Evolutionary conservation across 805 yeast species (phyloP), one percentile per base, ranked within the genome.

Genomic region (Hemisphaericaspora nanyangensis): DNA sequence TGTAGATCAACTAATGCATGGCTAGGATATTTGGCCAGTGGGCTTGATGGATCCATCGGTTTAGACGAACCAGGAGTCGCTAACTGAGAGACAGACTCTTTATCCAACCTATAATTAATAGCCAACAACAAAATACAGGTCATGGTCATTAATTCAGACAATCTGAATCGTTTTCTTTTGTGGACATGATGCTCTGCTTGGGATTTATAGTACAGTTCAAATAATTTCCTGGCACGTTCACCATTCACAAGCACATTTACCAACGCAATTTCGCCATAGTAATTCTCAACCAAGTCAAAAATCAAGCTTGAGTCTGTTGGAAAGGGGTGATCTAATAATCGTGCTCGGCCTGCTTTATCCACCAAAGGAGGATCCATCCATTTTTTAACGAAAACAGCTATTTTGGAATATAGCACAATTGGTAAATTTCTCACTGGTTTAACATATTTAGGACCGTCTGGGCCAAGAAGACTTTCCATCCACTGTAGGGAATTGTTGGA

Each of bases 131-230:
- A 35, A 0, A 55, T 52, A 19, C 59, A 34, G 16, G 58, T 55
- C 69, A 67, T 65, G 7, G 58, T 47, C 42, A 67, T 48, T 25
- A 60, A 48, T 36, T 67, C 70, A 7, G 68, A 57, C 16, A 45
- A 48, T 37, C 52, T 54, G 37, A 63, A 55, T 16, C 31, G 39
- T 30, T 47, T 47, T 17, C 45, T 37, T 31, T 39, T 42, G 4
- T 29, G 11, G 10, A 25, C 19, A 29, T 40, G 33, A 7, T 40
- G 29, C 25, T 37, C 39, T 11, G 34, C 19, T 13, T 34, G 27
- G 19, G 47, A 49, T 5, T 45, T 29, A 40, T 54, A 65, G 46
- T 60, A 63, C 3, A 27, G 40, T 12, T 47, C 45, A 37, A 66
- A 61, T 15, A 65, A 48, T 7, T 37, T 31, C 28, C 40, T 44